Evolutionary conservation across 805 yeast genomes (phyloP), one percentile per base, ranked within the genome.

Genomic region (Peterozyma xylosa): DNA sequence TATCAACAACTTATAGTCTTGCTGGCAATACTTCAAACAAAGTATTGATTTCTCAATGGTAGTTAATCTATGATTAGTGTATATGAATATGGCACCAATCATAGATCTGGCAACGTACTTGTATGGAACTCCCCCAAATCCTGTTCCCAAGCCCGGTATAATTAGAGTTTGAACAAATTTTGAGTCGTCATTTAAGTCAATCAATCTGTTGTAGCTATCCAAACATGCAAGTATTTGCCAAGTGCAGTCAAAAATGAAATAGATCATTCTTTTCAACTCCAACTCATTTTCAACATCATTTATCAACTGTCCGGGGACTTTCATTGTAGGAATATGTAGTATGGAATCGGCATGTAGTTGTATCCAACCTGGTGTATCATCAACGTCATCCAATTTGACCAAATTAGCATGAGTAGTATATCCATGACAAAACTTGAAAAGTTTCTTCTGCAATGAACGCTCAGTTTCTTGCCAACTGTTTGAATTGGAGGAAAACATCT

Each of bases 261-360:
- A 42, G 14, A 11, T 40, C 42, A 37, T 48, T 34, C 37, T 40
- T 27, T 44, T 29, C 17, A 47, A n/a, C 9, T 52, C 50, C 16
- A 35, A 10, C 11, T 39, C 34, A 7, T 7, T n/a, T 17, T 33
- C 18, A 11, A 13, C 15, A 9, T 35, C 40, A 4, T 17, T 40
- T 2, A 17, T 5, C 2, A 58, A 38, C 5, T 45, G 35, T n/a
- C 55, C 43, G 0, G 72, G 72, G 0, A 55, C 58, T 34, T 68
- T 47, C 73, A 67, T 68, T 2, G 72, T 67, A 1, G 73, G 72
- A 4, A 65, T 21, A 35, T 67, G 70, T 1, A 66, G 35, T 5
- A 68, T 51, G 0, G 61, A 54, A 37, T 59, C 55, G 3, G 67
- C 60, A 15, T 49, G 45, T 13, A 59, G 37, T 11, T 38, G 29